These are phyloP conservation scores for Pseudogymnoascus sp. DNA, from an alignment of 2,329 filamentous ascomycete species.

Conservation along the genomic window DNA sequence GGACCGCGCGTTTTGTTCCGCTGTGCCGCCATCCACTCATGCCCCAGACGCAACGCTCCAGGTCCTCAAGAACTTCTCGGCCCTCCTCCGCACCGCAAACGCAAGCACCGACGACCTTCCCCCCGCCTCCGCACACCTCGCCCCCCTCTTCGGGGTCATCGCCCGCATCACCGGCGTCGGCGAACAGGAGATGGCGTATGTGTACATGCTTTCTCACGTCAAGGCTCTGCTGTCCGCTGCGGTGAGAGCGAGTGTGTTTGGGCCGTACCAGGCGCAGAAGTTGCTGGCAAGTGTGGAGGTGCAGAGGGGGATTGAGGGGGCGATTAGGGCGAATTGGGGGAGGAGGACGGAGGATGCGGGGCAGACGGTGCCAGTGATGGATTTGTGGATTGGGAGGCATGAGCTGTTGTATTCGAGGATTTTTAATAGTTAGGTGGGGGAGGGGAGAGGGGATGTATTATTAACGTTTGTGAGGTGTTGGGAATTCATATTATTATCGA, in stretches of 20 bases:
- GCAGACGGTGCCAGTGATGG: constrained; percentile 68
- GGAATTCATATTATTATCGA: neutral
- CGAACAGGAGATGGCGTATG: constrained; percentile 57
- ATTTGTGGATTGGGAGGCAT: constrained; percentile 76
- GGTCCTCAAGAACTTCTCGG: constrained; percentile 22
- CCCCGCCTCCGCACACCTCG: constrained; percentile 54
- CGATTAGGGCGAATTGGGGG: constrained; percentile 53
- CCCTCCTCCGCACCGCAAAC: constrained; percentile 17
- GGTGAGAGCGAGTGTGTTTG: constrained; percentile 68
- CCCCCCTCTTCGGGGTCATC: constrained; percentile 62
- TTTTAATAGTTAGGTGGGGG: constrained; percentile 60
- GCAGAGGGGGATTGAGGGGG: constrained; percentile 46
- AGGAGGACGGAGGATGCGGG: constrained; percentile 57
- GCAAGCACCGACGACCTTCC: constrained; percentile 27
- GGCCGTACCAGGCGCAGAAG: constrained; percentile 71
- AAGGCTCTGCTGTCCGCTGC: constrained; percentile 70
- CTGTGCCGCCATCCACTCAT: constrained; percentile 25
- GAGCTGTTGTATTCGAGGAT: constrained; percentile 79
- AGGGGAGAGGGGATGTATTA: neutral
- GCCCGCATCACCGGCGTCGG: constrained; percentile 52
- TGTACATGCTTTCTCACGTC: constrained; percentile 69
- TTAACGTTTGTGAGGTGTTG: neutral
- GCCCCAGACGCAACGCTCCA: constrained; percentile 16
- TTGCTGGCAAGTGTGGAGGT: constrained; percentile 56
- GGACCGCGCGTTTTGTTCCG: constrained; percentile 57